These are phyloP conservation scores for Arthrinium puccinioides DNA, from an alignment of 2,329 filamentous ascomycete species.

Conservation along the genomic window DNA sequence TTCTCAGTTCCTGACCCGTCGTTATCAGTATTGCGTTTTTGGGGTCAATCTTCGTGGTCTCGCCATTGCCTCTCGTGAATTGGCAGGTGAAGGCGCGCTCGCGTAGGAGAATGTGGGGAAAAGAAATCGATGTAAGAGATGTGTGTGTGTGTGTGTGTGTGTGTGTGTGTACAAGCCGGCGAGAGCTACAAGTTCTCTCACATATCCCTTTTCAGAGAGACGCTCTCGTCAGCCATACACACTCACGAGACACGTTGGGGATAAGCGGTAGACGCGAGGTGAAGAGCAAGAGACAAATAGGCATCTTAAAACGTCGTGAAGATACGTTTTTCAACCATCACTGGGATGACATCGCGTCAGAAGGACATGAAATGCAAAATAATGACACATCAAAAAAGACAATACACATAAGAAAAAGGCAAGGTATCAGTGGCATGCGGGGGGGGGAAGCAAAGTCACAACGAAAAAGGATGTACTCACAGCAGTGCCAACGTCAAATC, in stretches of 20 bases:
- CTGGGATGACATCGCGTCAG: neutral
- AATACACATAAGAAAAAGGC: neutral
- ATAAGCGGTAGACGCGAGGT: too few relatives aligned
- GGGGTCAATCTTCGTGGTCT: too few relatives aligned
- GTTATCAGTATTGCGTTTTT: too few relatives aligned
- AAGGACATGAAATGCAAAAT: neutral
- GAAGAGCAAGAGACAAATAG: too few relatives aligned
- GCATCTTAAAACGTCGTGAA: neutral
- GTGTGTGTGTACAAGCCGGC: neutral
- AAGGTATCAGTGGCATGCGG: too few relatives aligned
- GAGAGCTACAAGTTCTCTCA: neutral
- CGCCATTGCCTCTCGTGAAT: too few relatives aligned
- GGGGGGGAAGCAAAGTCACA: neutral
- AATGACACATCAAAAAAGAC: neutral
- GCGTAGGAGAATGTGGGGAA: neutral
- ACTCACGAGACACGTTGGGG: too few relatives aligned
- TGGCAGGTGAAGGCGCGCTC: too few relatives aligned
- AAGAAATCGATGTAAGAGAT: neutral
- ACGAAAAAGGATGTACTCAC: slow-evolving; percentile 29
- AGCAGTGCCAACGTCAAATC: slow-evolving; percentile 70
- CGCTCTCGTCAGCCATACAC: too few relatives aligned
- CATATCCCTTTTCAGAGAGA: too few relatives aligned
- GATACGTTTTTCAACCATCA: neutral
- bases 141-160: neutral
- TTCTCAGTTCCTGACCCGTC: too few relatives aligned